Percentiles rank a stretch among this genome's conserved stretches.
These are phyloP conservation scores for Chlorociboria aeruginascens DNA, from an alignment of 495 filamentous ascomycete genomes.

Conservation along the genomic window DNA sequence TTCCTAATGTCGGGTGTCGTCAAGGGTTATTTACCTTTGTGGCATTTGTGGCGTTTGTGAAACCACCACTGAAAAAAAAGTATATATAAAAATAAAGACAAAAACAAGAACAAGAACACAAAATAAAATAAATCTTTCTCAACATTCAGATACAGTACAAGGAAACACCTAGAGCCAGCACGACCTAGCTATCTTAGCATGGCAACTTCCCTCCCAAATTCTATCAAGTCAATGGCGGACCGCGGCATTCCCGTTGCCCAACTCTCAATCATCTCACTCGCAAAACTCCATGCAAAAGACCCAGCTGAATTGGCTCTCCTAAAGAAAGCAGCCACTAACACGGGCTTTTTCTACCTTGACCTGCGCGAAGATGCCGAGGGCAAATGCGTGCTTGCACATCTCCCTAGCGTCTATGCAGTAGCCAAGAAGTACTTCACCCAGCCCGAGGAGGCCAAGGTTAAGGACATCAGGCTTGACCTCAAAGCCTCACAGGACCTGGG, in stretches of 20 bases:
- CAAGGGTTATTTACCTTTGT: no score
- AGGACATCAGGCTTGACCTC: slow-evolving; percentile 8
- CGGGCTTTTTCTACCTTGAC: slow-evolving; percentile 10
- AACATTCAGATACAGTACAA: no score
- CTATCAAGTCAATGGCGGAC: slow-evolving; percentile 4
- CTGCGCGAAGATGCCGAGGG: slow-evolving; percentile 4
- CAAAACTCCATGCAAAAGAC: slow-evolving; percentile 2
- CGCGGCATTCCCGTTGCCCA: slow-evolving; percentile 4
- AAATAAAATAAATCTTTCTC: no score
- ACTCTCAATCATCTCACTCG: slow-evolving; percentile 10
- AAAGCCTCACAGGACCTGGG: slow-evolving; percentile 9
- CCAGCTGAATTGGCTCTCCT: slow-evolving; percentile 2
- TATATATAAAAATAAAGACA: no score
- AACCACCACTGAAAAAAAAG: no score
- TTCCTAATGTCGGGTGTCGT: no score
- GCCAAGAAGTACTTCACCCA: slow-evolving; percentile 7
- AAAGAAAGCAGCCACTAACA: slow-evolving; percentile 3
- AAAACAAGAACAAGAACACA: no score
- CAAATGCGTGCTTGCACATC: slow-evolving; percentile 6
- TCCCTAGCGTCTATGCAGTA: slow-evolving; percentile 2
- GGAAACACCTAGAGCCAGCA: no score
- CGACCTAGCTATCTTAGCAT: background rate
- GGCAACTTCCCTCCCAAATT: background rate
- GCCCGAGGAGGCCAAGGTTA: slow-evolving; percentile 3
- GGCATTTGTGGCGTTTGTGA: no score